phyloP scores from a whole-genome alignment of 805 yeast genomes.

The Kuraishia piskuri region DNA sequence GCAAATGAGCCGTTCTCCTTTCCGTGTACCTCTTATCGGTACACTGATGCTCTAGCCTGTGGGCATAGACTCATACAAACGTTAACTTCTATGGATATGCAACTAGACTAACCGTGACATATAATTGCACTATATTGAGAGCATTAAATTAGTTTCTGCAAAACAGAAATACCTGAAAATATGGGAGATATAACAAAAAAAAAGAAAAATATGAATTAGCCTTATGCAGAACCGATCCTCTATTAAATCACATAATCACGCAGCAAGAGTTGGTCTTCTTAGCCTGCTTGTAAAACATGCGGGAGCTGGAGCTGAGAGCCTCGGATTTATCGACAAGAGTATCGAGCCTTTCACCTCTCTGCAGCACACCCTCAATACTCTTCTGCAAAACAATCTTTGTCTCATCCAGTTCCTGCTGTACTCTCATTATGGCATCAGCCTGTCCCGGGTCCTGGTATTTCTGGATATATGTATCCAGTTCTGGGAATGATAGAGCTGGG shows the following conservation, averaged over 20 bases:
- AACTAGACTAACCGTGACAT: background rate
- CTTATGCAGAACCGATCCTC: background rate
- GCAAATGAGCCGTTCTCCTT: no score
- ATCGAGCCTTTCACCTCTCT: slow-evolving; percentile 94
- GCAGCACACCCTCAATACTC: slow-evolving; percentile 88
- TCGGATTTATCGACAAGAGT: slow-evolving; percentile 92
- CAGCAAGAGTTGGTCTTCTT: slow-evolving; percentile 92
- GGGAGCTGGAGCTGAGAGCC: slow-evolving; percentile 78
- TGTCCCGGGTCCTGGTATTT: slow-evolving; percentile 95
- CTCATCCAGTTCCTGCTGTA: slow-evolving; percentile 95
- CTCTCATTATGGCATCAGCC: slow-evolving; percentile 95
- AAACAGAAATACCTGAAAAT: background rate
- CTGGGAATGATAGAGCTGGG: slow-evolving; percentile 41
- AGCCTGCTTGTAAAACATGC: slow-evolving; percentile 96
- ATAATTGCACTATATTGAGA: background rate
- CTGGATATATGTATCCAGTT: slow-evolving; percentile 58
- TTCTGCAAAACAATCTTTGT: slow-evolving; percentile 94
- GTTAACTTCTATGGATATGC: no score
- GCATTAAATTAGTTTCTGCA: background rate
- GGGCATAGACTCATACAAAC: no score
- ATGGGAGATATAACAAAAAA: background rate
- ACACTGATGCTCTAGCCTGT: no score
- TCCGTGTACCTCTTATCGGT: no score
- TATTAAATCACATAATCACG: slow-evolving; percentile 43
- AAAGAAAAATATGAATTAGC: background rate